Base-by-base conservation (phyloP, 2,329 filamentous ascomycete species). In the Fusarium hostae region DNA sequence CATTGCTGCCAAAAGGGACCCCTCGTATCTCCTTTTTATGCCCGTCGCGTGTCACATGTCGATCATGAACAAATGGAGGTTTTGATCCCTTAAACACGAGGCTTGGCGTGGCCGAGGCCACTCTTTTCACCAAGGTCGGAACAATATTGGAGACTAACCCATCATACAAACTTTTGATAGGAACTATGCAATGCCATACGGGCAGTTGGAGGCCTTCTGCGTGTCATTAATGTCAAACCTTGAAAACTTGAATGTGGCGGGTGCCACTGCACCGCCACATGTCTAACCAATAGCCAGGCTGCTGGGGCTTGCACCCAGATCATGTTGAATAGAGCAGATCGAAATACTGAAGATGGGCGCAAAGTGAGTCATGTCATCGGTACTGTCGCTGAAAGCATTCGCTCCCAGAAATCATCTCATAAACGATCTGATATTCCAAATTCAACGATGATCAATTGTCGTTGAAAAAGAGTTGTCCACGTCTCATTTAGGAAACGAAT, bases 381-480 rank as follows among this genome's bases (percentile, higher is more conserved):
- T 28, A 12, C 20, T n/a, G 13, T 24, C 22, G 7, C 13, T 20
- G 22, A 26, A 24, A 34, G 30, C 20, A 15, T 28, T 24, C 12
- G 11, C n/a, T 28, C 11, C 22, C n/a, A 43, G 22, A 35, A 22
- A 20, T 35, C 7, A n/a, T 34, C 13, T n/a, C 8, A 16, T 26
- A 41, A 16, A 18, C 22, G 22, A 39, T 12, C 8, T 11, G 15
- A 47, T 43, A 37, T 20, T 20, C 37, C 15, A 26, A 11, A 12
- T 40, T 32, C 11, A 30, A 22, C 16, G n/a, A 18, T 16, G 24
- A 12, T 57, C 34, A 63, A 32, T 58, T 52, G 66, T 71, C 50
- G 66, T 73, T 54, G 28, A 67, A 72, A 70, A 70, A 73, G 70
- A 70, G 57, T 70, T 72, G 35, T 43, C 30, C 18, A 35, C 22